Percentiles rank a stretch among this genome's conserved stretches.
phyloP scores from a whole-genome alignment of 768 basidiomycete species.

The Clavulina sp. region DNA sequence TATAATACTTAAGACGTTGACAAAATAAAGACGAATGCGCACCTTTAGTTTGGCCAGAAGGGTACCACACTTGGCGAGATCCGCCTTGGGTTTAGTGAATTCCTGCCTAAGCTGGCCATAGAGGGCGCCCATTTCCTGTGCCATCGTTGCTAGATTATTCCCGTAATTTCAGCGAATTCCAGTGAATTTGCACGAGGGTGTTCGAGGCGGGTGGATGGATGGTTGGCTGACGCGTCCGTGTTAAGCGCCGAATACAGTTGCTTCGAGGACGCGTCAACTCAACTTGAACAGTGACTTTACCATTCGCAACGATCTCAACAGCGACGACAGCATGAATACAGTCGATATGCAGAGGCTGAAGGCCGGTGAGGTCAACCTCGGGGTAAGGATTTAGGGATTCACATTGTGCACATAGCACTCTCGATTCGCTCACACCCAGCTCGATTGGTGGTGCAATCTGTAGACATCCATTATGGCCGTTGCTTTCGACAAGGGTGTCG shows the following conservation, averaged over 20 bases:
- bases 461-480: slow-evolving; percentile 99
- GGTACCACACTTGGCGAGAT: slow-evolving; percentile 47
- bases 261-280: too few relatives aligned
- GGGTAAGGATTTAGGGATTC: slow-evolving; percentile 38
- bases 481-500: slow-evolving; percentile 85
- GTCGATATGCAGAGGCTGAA: slow-evolving; percentile 82
- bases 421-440: slow-evolving; percentile 4
- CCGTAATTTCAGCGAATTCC: too few relatives aligned
- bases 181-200: too few relatives aligned
- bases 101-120: slow-evolving; percentile 51
- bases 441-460: too few relatives aligned
- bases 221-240: slow-evolving; percentile 2
- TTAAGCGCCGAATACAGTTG: neutral
- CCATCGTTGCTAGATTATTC: slow-evolving; percentile 26
- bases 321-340: slow-evolving; percentile 27
- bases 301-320: slow-evolving; percentile 14
- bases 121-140: slow-evolving; percentile 35
- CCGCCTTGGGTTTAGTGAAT: slow-evolving; percentile 45
- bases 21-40: neutral
- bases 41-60: slow-evolving; percentile 67
- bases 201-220: slow-evolving; percentile 10
- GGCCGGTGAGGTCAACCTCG: slow-evolving; percentile 89
- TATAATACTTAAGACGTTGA: neutral
- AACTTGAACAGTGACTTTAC: slow-evolving; percentile 11
- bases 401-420: neutral